Percentiles rank a stretch among this genome's conserved stretches.
Evolutionary conservation across 495 filamentous ascomycete genomes (phyloP).

Genomic region (Trichoderma asperelloides): DNA sequence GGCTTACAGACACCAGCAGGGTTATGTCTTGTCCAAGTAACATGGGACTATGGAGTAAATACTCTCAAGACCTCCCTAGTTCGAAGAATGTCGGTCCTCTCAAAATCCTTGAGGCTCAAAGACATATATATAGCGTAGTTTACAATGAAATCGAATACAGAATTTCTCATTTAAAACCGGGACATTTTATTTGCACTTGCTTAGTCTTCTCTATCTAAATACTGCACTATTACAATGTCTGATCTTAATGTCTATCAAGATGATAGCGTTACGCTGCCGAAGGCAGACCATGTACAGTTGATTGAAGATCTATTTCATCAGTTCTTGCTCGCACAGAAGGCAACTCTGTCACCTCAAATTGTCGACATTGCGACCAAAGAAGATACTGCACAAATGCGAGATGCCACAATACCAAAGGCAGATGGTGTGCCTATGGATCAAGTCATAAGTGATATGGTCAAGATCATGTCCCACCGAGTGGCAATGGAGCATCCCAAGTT

Average conservation of each 20-base stretch:
- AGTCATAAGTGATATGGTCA: background rate
- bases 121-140: too few relatives aligned
- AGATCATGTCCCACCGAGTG: background rate
- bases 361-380: background rate
- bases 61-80: too few relatives aligned
- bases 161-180: too few relatives aligned
- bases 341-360: background rate
- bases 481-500: slow-evolving; percentile 13
- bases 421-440: background rate
- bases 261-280: background rate
- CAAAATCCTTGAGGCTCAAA: too few relatives aligned
- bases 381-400: background rate
- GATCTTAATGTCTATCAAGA: background rate
- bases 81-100: too few relatives aligned
- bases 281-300: background rate
- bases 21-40: too few relatives aligned
- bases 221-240: background rate
- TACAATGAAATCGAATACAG: too few relatives aligned
- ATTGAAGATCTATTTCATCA: background rate
- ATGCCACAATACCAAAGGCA: background rate
- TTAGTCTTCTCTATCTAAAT: too few relatives aligned
- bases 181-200: too few relatives aligned
- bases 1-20: too few relatives aligned
- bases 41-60: too few relatives aligned
- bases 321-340: background rate